Evolutionary conservation across 106 monocot species (phyloP).

Genomic region (Acorus gramineus): DNA sequence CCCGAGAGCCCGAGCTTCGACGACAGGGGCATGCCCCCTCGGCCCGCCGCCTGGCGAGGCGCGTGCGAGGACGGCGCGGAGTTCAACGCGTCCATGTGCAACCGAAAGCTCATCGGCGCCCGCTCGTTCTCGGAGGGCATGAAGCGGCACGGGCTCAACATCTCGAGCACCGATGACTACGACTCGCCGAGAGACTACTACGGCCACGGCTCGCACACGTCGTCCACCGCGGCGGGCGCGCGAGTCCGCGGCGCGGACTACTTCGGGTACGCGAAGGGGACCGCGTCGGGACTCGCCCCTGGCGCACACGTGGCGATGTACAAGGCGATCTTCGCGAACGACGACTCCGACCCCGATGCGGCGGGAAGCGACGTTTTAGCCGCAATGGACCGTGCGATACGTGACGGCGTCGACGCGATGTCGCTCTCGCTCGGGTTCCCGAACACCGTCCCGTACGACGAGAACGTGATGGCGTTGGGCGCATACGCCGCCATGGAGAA

Average conservation of each 20-base stretch:
- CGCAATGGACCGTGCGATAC: conserved; percentile 30
- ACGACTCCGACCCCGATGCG: conserved; percentile 8
- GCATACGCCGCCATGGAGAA: conserved; percentile 27
- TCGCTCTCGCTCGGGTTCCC: conserved; percentile 38
- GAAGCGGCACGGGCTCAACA: conserved; percentile 4
- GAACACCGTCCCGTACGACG: conserved; percentile 32
- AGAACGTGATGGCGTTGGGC: conserved; percentile 34
- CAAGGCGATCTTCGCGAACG: conserved; percentile 32
- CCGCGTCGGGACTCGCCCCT: conserved; percentile 36
- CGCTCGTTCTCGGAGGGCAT: conserved; percentile 38
- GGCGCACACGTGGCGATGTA: conserved; percentile 35
- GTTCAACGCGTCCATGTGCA: conserved; percentile 30
- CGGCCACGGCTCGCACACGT: conserved; percentile 42
- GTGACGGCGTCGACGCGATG: conserved; percentile 39
- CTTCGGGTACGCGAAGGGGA: conserved; percentile 34
- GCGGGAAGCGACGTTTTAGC: conserved; percentile 39
- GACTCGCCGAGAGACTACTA: conserved; percentile 24
- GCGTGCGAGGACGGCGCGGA: conserved; percentile 37
- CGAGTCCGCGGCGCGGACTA: conserved; percentile 26
- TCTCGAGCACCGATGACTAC: conserved; percentile 9
- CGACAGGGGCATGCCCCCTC: conserved; percentile 14
- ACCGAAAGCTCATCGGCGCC: conserved; percentile 33
- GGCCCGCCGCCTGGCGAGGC: conserved; percentile 27
- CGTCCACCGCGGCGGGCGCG: conserved; percentile 34
- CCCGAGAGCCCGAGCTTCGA: conserved; percentile 28